Percentiles rank a stretch among this genome's conserved stretches.
phyloP scores from a whole-genome alignment of 2,329 filamentous ascomycete species.

The Penicillium sp. region DNA sequence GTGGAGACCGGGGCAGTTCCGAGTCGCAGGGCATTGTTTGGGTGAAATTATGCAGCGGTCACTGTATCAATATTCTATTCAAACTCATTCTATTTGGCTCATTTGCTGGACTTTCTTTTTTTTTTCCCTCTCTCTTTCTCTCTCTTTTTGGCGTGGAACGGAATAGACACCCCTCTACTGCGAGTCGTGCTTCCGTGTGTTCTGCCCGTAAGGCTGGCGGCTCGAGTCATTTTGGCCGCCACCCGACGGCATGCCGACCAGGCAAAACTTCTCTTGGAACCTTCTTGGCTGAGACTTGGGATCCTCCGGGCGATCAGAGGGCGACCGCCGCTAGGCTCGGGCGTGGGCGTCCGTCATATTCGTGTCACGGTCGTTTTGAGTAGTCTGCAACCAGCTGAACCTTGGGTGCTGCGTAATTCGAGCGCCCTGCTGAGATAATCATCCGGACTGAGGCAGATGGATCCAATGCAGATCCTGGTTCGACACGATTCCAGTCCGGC shows the following conservation, averaged over 20 bases:
- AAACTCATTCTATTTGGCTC: too few species aligned
- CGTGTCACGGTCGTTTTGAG: too few species aligned
- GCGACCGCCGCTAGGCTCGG: too few species aligned
- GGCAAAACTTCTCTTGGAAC: not conserved
- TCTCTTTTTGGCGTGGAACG: too few species aligned
- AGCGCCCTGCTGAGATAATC: not conserved
- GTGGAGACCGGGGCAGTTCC: constrained; percentile 1
- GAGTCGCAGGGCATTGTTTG: too few species aligned
- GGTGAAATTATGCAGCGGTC: too few species aligned
- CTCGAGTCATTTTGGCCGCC: not conserved
- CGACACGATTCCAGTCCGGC: not conserved
- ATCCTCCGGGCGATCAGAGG: not conserved
- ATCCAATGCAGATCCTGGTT: not conserved
- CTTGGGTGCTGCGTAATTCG: too few species aligned
- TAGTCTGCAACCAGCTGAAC: not conserved
- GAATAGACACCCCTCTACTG: too few species aligned
- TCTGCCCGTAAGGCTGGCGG: not conserved
- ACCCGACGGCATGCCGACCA: constrained; percentile 1
- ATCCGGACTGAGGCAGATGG: not conserved
- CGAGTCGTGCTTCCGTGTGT: not conserved
- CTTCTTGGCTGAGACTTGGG: not conserved
- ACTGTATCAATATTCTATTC: too few species aligned
- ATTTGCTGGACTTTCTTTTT: too few species aligned
- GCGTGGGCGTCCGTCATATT: too few species aligned
- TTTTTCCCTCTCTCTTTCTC: too few species aligned